A percentile compares a stretch with the other conserved stretches of the same genome.
Evolutionary conservation across 148 eudicot genomes (phyloP).

Genomic region (Spergularia marina): DNA sequence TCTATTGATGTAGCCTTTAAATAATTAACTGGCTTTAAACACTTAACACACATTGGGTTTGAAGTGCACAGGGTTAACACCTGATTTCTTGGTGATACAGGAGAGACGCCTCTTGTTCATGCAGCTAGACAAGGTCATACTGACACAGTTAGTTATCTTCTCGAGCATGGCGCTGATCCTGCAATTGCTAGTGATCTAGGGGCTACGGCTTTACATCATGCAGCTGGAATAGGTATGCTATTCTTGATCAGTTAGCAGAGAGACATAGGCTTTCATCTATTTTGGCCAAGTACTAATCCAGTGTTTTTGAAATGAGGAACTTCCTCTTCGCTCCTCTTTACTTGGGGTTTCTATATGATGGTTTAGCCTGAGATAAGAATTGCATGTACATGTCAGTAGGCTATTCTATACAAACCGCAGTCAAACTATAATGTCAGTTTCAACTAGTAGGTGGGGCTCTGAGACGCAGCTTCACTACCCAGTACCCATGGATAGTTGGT

Average conservation of each 20-base stretch:
- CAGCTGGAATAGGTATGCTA: constrained; percentile 78
- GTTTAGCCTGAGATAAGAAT: not conserved
- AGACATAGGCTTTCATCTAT: not conserved
- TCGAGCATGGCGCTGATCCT: constrained; percentile 78
- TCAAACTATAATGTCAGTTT: not conserved
- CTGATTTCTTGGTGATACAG: constrained; percentile 32
- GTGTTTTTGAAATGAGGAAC: not conserved
- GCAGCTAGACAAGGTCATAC: constrained; percentile 92
- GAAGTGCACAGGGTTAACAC: not conserved
- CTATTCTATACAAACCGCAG: not conserved
- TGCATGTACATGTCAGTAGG: not conserved
- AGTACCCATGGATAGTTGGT: not conserved
- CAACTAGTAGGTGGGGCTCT: not conserved
- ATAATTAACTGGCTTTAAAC: not conserved
- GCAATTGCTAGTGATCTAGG: constrained; percentile 77
- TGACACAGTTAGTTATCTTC: constrained; percentile 65
- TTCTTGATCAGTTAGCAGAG: not conserved
- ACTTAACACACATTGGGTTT: not conserved
- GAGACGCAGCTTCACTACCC: not conserved
- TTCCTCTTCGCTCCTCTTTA: not conserved
- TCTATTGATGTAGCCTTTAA: not conserved
- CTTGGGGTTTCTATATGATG: not conserved
- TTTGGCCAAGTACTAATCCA: not conserved
- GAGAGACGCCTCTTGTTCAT: constrained; percentile 92
- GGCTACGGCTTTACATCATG: constrained; percentile 89